phyloP scores from a whole-genome alignment of 148 eudicot genomes.

The Spergularia marina region DNA sequence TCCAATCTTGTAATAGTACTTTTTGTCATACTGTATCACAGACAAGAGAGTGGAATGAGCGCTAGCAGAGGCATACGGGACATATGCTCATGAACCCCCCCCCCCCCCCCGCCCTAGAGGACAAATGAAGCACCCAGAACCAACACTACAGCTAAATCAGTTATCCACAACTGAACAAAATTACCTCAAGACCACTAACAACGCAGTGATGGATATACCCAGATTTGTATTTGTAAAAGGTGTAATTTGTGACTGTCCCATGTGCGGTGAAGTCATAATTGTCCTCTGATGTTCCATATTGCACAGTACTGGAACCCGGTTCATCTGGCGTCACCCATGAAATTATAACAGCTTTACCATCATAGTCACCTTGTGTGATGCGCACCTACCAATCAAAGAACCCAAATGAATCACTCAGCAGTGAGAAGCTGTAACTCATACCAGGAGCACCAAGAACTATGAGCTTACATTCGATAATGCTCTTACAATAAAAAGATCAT shows the following conservation, averaged over 20 bases:
- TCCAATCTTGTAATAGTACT: conserved; percentile 81
- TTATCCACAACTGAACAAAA: not conserved
- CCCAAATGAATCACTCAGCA: not conserved
- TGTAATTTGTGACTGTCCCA: conserved; percentile 69
- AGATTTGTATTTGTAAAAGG: conserved; percentile 70
- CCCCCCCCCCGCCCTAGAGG: no score
- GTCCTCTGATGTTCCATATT: conserved; percentile 70
- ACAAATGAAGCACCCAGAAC: not conserved
- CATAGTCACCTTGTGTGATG: conserved; percentile 97
- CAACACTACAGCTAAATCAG: conserved; percentile 7
- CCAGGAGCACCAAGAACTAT: not conserved
- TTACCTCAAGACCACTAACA: conserved; percentile 75
- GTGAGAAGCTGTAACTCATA: not conserved
- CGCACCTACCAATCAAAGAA: conserved; percentile 53
- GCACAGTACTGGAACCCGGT: conserved; percentile 71
- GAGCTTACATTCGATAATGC: not conserved
- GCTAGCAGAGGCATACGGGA: no score
- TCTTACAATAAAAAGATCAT: not conserved
- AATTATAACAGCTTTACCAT: conserved; percentile 85
- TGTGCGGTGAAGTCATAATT: conserved; percentile 52
- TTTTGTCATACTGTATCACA: conserved; percentile 58
- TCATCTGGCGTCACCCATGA: conserved; percentile 92
- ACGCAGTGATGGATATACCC: conserved; percentile 88
- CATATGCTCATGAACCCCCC: no score
- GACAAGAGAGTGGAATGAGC: not conserved